phyloP scores from a whole-genome alignment of 2,329 filamentous ascomycete genomes.

The Colletotrichum tabaci region DNA sequence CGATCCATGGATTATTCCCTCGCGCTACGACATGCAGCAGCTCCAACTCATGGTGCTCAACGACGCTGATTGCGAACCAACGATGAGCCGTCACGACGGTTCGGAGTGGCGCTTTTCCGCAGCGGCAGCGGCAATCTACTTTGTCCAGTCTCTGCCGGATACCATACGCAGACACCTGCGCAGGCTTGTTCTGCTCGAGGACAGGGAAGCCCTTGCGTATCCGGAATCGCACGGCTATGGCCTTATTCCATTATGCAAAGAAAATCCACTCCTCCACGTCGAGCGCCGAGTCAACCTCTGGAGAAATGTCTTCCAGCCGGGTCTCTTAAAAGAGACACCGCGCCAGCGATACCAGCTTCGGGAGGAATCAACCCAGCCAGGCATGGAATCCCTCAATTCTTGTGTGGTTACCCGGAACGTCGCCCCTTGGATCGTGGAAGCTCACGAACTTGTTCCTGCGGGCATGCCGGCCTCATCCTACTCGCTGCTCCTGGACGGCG shows the following conservation, averaged over 20 bases:
- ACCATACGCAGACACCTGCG: not conserved
- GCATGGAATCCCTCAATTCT: not conserved
- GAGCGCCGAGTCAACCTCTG: slow-evolving; percentile 14
- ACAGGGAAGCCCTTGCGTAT: not conserved
- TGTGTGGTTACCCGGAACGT: slow-evolving; percentile 45
- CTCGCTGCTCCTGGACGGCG: not conserved
- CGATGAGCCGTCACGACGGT: no score
- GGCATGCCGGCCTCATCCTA: not conserved
- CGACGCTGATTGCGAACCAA: no score
- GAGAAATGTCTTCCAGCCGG: not conserved
- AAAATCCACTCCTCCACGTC: slow-evolving; percentile 22
- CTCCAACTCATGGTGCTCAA: no score
- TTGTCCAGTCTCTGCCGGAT: not conserved
- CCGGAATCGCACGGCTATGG: slow-evolving; percentile 7
- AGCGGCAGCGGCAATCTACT: not conserved
- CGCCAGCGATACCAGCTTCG: no score
- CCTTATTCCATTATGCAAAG: slow-evolving; percentile 12
- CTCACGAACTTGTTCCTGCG: slow-evolving; percentile 46
- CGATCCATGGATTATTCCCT: no score
- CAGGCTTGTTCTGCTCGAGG: slow-evolving; percentile 7
- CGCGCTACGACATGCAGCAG: no score
- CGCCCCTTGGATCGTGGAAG: no score
- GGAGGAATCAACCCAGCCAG: not conserved
- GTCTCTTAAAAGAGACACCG: no score
- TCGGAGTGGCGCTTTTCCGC: no score